Base-by-base conservation (phyloP, 257 asterid genomes). In the Jaltomata sinuosa region DNA sequence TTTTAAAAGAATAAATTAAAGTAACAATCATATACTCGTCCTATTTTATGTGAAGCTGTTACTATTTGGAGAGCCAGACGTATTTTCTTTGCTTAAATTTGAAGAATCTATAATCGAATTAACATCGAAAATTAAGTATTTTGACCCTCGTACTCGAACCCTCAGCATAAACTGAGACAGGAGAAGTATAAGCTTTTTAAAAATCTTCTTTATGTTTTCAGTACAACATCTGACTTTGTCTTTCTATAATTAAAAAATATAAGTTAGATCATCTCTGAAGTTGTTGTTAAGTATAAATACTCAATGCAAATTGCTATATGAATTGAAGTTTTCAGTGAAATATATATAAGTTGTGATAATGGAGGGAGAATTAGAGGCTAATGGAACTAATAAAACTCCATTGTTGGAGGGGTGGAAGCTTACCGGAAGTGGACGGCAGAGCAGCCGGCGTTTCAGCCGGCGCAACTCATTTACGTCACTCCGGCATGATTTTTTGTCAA, bases 391-490 rank as follows among this genome's bases (percentile, higher is more conserved):
- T 19, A 72, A 87, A 88, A 87, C 85, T 53, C 91, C 92, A 4
- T 90, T 95, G 40, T 32, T 94, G 91, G 90, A 87, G 38, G 85
- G 87, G 84, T 74, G 88, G 88, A 86, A 72, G 81, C 72, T 85
- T 19, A 88, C 88, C 1, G 89, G 94, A n/a, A 86, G 90, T 64
- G 92, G 93, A 83, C 90, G 93, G 69, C 90, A 22, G 55, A 72
- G 89, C 84, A 55, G 89, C 86, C 91, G 91, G 19, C 53, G 86
- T 31, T 87, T 93, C 29, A 84, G 88, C 65, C 97, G 98, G 84
- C 90, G 93, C 84, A 85, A 93, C 91, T 94, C 99, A 1, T 93
- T 93, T 2, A 93, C 85, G 78, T 91, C 94, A 6, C 91, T 95
- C 78, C 92, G 91, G 22, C 86, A 1, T 53, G 96, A 92, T 22